A percentile compares a stretch with the other conserved stretches of the same genome.
Evolutionary conservation across 2,329 filamentous ascomycete species (phyloP).

Genomic region (Seiridium unicorne): DNA sequence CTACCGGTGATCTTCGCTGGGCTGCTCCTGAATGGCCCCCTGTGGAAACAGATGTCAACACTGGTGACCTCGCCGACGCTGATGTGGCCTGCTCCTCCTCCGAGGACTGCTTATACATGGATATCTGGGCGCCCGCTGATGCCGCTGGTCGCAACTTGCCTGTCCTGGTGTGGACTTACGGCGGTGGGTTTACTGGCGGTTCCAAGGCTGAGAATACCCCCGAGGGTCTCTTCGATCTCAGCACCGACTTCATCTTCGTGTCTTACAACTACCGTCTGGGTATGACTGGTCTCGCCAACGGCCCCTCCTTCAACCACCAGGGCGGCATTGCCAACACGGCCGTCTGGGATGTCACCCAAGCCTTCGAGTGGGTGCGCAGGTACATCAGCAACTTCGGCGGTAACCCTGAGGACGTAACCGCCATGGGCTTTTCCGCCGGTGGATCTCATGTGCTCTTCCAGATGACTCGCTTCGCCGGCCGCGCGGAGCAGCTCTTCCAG

Average conservation of each 20-base stretch:
- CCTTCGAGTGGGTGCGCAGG: conserved; percentile 5
- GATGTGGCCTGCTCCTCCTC: conserved; percentile 26
- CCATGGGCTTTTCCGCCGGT: conserved; percentile 4
- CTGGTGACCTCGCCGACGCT: conserved; percentile 26
- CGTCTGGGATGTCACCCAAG: conserved; percentile 2
- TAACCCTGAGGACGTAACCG: conserved; percentile 2
- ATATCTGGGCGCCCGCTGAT: conserved; percentile 4
- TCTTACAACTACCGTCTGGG: conserved; percentile 33
- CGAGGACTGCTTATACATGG: conserved; percentile 4
- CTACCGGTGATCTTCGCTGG: conserved; percentile 30
- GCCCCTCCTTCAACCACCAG: conserved; percentile 24
- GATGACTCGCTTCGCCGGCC: conserved; percentile 6
- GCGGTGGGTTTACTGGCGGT: conserved; percentile 7
- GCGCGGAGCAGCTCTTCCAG: conserved; percentile 3
- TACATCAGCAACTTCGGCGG: conserved; percentile 7
- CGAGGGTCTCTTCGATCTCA: conserved; percentile 30
- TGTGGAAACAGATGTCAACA: conserved; percentile 28
- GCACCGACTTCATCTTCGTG: conserved; percentile 28
- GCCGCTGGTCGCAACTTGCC: neutral
- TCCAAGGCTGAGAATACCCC: conserved; percentile 24
- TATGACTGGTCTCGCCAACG: conserved; percentile 28
- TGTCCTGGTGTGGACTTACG: conserved; percentile 6
- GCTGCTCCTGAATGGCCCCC: conserved; percentile 31
- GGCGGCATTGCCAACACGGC: conserved; percentile 16
- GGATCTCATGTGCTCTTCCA: conserved; percentile 4